A percentile compares a stretch with the other conserved stretches of the same genome.
Evolutionary conservation across 805 yeast genomes (phyloP).

Genomic region (Phaffomyces antillensis): DNA sequence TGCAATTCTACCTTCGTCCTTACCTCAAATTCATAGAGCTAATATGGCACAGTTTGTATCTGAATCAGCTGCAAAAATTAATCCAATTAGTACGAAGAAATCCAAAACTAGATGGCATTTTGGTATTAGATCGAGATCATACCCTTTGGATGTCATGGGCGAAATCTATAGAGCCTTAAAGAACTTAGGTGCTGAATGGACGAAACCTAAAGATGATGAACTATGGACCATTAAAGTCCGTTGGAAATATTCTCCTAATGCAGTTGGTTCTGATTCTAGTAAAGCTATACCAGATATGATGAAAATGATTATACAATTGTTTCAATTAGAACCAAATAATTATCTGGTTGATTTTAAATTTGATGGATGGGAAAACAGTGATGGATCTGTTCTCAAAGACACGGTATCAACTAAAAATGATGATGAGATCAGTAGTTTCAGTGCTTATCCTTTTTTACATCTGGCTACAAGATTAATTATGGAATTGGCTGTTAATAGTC

Average conservation of each 20-base stretch:
- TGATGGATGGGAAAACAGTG: conserved; percentile 84
- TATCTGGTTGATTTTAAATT: conserved; percentile 95
- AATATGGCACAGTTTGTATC: conserved; percentile 66
- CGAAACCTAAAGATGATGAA: conserved; percentile 89
- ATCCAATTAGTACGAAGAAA: conserved; percentile 65
- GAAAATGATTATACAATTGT: conserved; percentile 96
- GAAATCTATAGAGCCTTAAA: conserved; percentile 92
- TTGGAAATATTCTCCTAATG: conserved; percentile 67
- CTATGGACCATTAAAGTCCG: conserved; percentile 93
- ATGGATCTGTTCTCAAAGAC: conserved; percentile 25
- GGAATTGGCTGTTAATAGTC: conserved; percentile 95
- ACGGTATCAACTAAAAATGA: conserved; percentile 30
- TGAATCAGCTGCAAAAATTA: conserved; percentile 38
- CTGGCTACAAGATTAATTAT: conserved; percentile 86
- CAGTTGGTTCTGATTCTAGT: conserved; percentile 14
- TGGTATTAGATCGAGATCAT: conserved; percentile 92
- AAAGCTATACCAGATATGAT: conserved; percentile 59
- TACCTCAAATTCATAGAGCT: conserved; percentile 92
- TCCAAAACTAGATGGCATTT: conserved; percentile 98
- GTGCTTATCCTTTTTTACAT: conserved; percentile 93
- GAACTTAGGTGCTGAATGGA: conserved; percentile 96
- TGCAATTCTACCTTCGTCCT: conserved; percentile 86
- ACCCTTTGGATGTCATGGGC: conserved; percentile 97
- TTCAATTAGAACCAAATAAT: conserved; percentile 92
- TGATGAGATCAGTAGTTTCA: conserved; percentile 82